Base-by-base conservation (phyloP, 2,329 filamentous ascomycete genomes). In the Capronia coronata region DNA sequence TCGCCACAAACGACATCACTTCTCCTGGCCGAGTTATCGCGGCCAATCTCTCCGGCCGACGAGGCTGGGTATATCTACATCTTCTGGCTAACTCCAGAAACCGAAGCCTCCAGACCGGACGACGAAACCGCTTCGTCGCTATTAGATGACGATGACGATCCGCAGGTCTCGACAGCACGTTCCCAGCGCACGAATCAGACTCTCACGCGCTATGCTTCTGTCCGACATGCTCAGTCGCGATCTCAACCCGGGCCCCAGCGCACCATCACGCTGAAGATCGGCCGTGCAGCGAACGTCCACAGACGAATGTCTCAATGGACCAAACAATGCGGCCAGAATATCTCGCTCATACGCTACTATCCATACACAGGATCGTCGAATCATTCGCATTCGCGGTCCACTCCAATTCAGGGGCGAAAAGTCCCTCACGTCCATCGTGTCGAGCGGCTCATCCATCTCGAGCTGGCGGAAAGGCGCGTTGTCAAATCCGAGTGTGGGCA, bases 51-150 rank as follows among this genome's bases (percentile, higher is more conserved):
- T 0, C 72, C 79, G 18, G 72, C 76, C 46, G 87, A 93, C 58
- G 87, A 94, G 59, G 74, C 84, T 10, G 93, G 93, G 30, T 98
- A 93, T 70, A 97, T 98, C 59, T 98, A 98, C 75, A 94, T 98
- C 68, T 98, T 97, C 75, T 96, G 91, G 89, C 76, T 96, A 18
- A 96, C 88, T 0, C 82, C 88, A 25, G 74, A 78, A 29, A 76
- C 75, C 1, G 69, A 79, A 6, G 65, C 74, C 0, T 66, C 77
- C 0, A 71, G 75, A 1, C 74, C 79, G 0, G 74, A 82, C 0
- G 72, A 73, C 29, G 82, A 80, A 55, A 72, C 80, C 37, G 77
- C 79, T 16, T 74, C 79, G 7, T 76, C 78, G 9, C 71, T 86
- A 42, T 74, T 83, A 35, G 68, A 73, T 0, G 56, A 58, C 29